A percentile compares a stretch with the other conserved stretches of the same genome.
phyloP scores from a whole-genome alignment of 179 eudicot species.

The Sideroxylon spinosum region DNA sequence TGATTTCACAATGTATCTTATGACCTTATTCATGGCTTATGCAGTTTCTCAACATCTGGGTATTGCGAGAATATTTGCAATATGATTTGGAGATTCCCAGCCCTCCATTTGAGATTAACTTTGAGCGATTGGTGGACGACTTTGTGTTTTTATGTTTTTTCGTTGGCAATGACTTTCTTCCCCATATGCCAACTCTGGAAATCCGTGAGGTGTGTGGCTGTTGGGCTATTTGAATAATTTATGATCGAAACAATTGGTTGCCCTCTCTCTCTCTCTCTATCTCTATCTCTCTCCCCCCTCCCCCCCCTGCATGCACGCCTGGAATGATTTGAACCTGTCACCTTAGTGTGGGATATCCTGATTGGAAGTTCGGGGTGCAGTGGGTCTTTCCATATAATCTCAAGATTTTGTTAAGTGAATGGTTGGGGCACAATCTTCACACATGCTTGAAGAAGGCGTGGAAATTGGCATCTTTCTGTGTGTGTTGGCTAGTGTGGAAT shows the following conservation, averaged over 20 bases:
- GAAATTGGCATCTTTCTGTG: too few relatives aligned
- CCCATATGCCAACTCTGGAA: slow-evolving; percentile 98
- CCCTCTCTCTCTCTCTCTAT: too few relatives aligned
- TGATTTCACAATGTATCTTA: slow-evolving; percentile 7
- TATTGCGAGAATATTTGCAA: slow-evolving; percentile 86
- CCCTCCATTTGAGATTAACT: slow-evolving; percentile 68
- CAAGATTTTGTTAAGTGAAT: too few relatives aligned
- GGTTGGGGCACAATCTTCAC: too few relatives aligned
- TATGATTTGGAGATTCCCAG: slow-evolving; percentile 71
- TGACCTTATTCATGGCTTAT: slow-evolving; percentile 2
- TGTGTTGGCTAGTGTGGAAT: too few relatives aligned
- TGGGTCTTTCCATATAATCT: too few relatives aligned
- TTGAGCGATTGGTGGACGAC: slow-evolving; percentile 90
- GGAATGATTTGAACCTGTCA: too few relatives aligned
- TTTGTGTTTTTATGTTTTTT: slow-evolving; percentile 94
- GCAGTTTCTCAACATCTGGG: slow-evolving; percentile 93
- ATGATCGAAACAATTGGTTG: slow-evolving; percentile 7
- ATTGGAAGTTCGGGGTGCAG: too few relatives aligned
- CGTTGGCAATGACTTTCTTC: slow-evolving; percentile 98
- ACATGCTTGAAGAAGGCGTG: too few relatives aligned
- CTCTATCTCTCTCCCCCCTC: too few relatives aligned
- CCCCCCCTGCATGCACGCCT: too few relatives aligned
- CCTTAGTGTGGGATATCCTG: too few relatives aligned
- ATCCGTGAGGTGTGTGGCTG: slow-evolving; percentile 81
- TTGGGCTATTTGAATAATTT: background rate